These are phyloP conservation scores for Gomphus sp. DNA, from an alignment of 1,284 basidiomycete species.

Conservation along the genomic window DNA sequence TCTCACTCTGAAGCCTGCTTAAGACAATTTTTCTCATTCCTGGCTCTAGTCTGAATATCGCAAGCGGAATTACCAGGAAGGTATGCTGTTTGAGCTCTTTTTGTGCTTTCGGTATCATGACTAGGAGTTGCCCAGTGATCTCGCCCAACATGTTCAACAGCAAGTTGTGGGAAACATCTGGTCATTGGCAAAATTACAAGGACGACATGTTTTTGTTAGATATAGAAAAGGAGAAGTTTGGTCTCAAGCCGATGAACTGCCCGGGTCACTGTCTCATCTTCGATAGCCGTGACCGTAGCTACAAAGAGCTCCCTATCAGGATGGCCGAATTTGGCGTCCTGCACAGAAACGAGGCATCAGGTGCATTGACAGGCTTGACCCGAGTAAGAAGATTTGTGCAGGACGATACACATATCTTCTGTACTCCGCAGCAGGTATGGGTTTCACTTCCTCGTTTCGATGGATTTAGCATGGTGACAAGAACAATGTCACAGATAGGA, in stretches of 20 bases:
- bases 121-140: constrained; percentile 52
- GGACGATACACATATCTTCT: constrained; percentile 97
- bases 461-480: not conserved
- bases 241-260: constrained; percentile 98
- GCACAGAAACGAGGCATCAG: constrained; percentile 95
- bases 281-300: constrained; percentile 88
- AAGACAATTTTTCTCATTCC: constrained; percentile 1
- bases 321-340: constrained; percentile 99
- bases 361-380: constrained; percentile 89
- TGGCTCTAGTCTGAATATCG: constrained; percentile 62
- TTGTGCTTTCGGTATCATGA: not conserved
- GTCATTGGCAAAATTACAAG: constrained; percentile 97
- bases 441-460: not conserved
- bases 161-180: constrained; percentile 97
- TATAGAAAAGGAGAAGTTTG: constrained; percentile 94
- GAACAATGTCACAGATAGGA: constrained; percentile 52
- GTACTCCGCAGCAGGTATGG: constrained; percentile 80
- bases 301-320: constrained; percentile 92
- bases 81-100: constrained; percentile 23
- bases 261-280: constrained; percentile 97
- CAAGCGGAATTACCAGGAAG: constrained; percentile 84
- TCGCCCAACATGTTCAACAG: constrained; percentile 97
- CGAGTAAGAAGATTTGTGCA: constrained; percentile 94
- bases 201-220: constrained; percentile 97
- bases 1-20: not conserved